These are phyloP conservation scores for Beauveria asiatica DNA, from an alignment of 2,329 filamentous ascomycete genomes.

Conservation along the genomic window DNA sequence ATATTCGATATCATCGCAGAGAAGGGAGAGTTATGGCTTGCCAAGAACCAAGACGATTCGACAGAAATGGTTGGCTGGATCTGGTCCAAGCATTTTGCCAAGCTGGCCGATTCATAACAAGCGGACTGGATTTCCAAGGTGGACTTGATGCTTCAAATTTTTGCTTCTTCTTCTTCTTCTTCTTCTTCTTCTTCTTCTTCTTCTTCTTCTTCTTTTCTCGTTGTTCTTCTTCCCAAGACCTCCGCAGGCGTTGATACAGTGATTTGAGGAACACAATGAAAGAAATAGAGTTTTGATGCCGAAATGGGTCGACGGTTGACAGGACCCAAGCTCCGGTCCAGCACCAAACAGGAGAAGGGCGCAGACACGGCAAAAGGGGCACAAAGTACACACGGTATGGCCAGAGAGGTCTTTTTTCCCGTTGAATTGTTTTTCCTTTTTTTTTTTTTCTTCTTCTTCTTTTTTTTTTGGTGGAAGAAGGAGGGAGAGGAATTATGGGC, in stretches of 20 bases:
- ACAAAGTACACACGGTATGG: not conserved
- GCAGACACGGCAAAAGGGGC: not conserved
- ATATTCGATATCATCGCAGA: conserved; percentile 90
- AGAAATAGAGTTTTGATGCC: not conserved
- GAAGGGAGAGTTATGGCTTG: conserved; percentile 95
- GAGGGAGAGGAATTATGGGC: not conserved
- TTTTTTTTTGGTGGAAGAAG: not conserved
- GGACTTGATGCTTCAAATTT: not conserved
- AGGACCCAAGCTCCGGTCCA: not conserved
- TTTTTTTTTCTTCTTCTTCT: not conserved
- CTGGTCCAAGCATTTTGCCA: conserved; percentile 96
- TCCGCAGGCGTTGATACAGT: not conserved
- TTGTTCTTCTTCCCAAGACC: not conserved
- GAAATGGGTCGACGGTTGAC: not conserved
- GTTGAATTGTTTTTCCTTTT: not conserved
- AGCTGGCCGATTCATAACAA: conserved; percentile 44
- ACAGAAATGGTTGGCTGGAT: conserved; percentile 84
- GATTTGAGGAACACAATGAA: not conserved
- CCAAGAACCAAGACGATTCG: conserved; percentile 90
- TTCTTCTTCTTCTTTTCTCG: not conserved
- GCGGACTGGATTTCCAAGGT: not conserved
- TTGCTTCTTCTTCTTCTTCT: not conserved
- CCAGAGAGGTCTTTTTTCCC: not conserved
- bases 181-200: not conserved
- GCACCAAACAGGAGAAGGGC: not conserved